phyloP scores from a whole-genome alignment of 2,329 filamentous ascomycete species.

The Monilinia fructicola region DNA sequence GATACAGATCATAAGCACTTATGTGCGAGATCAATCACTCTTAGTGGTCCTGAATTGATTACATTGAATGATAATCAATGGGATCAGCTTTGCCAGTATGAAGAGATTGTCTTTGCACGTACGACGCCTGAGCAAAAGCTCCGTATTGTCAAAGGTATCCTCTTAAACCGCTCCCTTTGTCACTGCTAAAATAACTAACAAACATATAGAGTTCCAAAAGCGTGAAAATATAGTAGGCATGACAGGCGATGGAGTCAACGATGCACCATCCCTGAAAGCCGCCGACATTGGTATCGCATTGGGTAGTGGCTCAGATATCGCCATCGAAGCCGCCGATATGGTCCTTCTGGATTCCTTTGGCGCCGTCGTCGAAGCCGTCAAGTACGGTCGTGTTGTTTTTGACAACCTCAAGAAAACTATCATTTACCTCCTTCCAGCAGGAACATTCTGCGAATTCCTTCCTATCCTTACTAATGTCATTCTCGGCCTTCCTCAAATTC shows the following conservation, averaged over 20 bases:
- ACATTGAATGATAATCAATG: conserved; percentile 65
- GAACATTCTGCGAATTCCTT: conserved; percentile 58
- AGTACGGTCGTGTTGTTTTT: conserved; percentile 73
- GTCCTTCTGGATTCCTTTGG: conserved; percentile 67
- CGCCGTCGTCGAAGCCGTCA: conserved; percentile 69
- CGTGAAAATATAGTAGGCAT: conserved; percentile 54
- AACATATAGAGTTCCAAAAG: conserved; percentile 46
- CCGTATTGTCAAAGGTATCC: conserved; percentile 66
- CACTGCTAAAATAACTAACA: not conserved
- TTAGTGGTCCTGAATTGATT: conserved; percentile 64
- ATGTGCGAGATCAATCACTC: conserved; percentile 50
- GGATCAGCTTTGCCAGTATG: conserved; percentile 61
- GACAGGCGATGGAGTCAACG: conserved; percentile 50
- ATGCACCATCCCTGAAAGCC: conserved; percentile 55
- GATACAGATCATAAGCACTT: not conserved
- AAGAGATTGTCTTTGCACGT: conserved; percentile 72
- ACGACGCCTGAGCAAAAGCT: conserved; percentile 78
- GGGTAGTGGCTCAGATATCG: conserved; percentile 58
- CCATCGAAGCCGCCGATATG: conserved; percentile 63
- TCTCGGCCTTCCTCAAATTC: conserved; percentile 59
- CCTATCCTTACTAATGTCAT: conserved; percentile 59
- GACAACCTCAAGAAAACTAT: conserved; percentile 74
- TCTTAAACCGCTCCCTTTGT: not conserved
- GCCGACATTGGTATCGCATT: conserved; percentile 66
- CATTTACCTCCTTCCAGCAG: conserved; percentile 58